These are phyloP conservation scores for Microdochium paspali DNA, from an alignment of 2,329 filamentous ascomycete genomes.

Conservation along the genomic window DNA sequence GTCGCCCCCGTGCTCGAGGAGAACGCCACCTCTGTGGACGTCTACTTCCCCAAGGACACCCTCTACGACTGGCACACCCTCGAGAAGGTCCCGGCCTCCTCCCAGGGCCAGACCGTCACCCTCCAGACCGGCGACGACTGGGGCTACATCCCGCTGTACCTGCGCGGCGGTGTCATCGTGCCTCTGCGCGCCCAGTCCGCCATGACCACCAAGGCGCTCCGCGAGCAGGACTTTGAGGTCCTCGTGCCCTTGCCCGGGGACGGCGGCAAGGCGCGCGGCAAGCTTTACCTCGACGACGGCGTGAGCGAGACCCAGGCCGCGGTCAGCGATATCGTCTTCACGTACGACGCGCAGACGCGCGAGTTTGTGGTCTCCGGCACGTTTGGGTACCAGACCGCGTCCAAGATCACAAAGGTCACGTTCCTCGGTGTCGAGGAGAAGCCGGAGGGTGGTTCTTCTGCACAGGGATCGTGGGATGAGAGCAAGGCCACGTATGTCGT, in stretches of 20 bases:
- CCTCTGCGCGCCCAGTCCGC: conserved; percentile 45
- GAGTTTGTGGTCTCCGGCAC: conserved; percentile 38
- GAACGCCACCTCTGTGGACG: conserved; percentile 29
- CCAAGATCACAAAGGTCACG: conserved; percentile 37
- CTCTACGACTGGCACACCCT: conserved; percentile 45
- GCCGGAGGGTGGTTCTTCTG: not conserved
- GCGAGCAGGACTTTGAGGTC: conserved; percentile 60
- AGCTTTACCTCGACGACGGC: conserved; percentile 72
- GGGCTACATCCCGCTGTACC: conserved; percentile 51
- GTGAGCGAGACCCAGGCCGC: conserved; percentile 49
- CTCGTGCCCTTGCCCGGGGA: conserved; percentile 57
- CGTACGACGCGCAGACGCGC: conserved; percentile 47
- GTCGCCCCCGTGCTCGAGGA: conserved; percentile 36
- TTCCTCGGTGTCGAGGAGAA: conserved; percentile 28
- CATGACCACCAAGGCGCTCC: conserved; percentile 55
- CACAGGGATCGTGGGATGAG: conserved; percentile 1
- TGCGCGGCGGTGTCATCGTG: conserved; percentile 56
- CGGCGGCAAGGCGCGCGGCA: conserved; percentile 44
- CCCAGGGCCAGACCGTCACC: conserved; percentile 23
- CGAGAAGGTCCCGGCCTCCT: conserved; percentile 29
- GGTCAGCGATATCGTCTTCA: conserved; percentile 32
- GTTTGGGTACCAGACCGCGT: conserved; percentile 40
- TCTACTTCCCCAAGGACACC: conserved; percentile 35
- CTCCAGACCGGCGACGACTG: conserved; percentile 29
- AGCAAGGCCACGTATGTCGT: conserved; percentile 9